Evolutionary conservation across 192 early-diverging fungal genomes (phyloP), one percentile per base, ranked within the genome.

Genomic region (Umbelopsis sp.): DNA sequence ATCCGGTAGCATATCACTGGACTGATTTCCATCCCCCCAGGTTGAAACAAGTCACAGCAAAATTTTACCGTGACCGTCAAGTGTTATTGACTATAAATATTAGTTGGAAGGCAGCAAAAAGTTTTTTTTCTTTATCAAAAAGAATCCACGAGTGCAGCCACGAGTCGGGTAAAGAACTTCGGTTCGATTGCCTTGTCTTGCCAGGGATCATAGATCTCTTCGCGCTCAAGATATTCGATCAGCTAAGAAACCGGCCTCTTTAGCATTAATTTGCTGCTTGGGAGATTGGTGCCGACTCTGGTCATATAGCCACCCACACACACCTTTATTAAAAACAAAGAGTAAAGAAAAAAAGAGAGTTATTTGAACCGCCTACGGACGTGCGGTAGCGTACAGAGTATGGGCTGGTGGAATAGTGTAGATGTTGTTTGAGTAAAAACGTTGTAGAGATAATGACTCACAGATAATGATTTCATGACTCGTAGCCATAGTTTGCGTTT

Each of bases 241-340:
- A 62, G 56, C 56, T 62, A 62, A 62, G 56, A 62, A 62, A 62
- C 56, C 56, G 29, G 25, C 56, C 29, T 62, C 56, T 62, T 62
- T 62, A 26, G 31, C 56, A 62, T 62, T 62, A 10, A 62, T 62
- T 62, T 62, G 56, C 31, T 20, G 20, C 26, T 34, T 62, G 26
- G 56, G 56, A 62, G 29, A 16, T 17, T 26, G 56, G 56, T 62
- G 56, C 56, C 56, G 56, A 62, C 56, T 62, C 56, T 62, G 56
- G 31, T 32, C 56, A 62, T 62, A 62, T 8, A 62, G 14, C 34
- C 8, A 6, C 38, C 38, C 38, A 41, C 38, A 41, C 31, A n/a
- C n/a, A n/a, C 17, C 12, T 62, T 34, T 34, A 11, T 17, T 62
- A 29, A 62, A 17, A 14, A 34, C 26, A 62, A 56, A 17, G 26